Evolutionary conservation across 106 monocot species (phyloP).

Genomic region (Dioscorea zingiberensis): DNA sequence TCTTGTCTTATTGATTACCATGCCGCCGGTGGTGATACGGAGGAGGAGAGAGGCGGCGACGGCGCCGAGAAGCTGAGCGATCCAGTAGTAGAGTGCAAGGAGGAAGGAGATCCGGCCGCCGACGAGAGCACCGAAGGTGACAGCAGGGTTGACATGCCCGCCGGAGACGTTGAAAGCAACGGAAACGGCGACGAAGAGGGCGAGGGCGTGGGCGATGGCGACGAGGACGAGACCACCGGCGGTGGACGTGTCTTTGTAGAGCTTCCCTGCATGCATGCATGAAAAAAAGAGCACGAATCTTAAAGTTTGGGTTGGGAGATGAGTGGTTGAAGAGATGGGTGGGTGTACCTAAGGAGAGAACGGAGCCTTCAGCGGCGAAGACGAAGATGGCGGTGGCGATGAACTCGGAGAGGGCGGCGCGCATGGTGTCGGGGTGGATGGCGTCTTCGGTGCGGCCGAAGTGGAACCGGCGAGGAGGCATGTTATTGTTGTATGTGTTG

Average conservation of each 20-base stretch:
- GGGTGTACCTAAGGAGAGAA: slow-evolving; percentile 49
- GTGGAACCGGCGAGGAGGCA: slow-evolving; percentile 34
- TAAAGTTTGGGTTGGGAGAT: no score
- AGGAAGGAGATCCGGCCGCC: slow-evolving; percentile 46
- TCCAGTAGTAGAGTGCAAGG: slow-evolving; percentile 51
- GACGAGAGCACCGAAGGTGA: slow-evolving; percentile 51
- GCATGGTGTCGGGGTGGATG: slow-evolving; percentile 42
- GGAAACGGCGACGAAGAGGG: slow-evolving; percentile 40
- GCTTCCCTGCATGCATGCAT: slow-evolving; percentile 25
- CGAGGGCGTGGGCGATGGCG: slow-evolving; percentile 50
- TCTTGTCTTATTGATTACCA: slow-evolving; percentile 16
- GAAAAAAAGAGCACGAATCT: no score
- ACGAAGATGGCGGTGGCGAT: slow-evolving; percentile 63
- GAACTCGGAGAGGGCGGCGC: slow-evolving; percentile 57
- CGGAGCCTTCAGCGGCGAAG: slow-evolving; percentile 63
- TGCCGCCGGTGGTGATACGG: slow-evolving; percentile 43
- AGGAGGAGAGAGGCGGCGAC: slow-evolving; percentile 41
- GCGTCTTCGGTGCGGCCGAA: slow-evolving; percentile 49
- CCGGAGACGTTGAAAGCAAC: slow-evolving; percentile 49
- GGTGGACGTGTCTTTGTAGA: slow-evolving; percentile 36
- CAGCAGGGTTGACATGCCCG: slow-evolving; percentile 66
- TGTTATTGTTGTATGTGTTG: neutral
- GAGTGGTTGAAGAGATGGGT: no score
- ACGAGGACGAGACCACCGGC: slow-evolving; percentile 34
- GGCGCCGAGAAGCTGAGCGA: slow-evolving; percentile 56